phyloP scores from a whole-genome alignment of 2,329 filamentous ascomycete species.

The Mycosphaerella sp. region DNA sequence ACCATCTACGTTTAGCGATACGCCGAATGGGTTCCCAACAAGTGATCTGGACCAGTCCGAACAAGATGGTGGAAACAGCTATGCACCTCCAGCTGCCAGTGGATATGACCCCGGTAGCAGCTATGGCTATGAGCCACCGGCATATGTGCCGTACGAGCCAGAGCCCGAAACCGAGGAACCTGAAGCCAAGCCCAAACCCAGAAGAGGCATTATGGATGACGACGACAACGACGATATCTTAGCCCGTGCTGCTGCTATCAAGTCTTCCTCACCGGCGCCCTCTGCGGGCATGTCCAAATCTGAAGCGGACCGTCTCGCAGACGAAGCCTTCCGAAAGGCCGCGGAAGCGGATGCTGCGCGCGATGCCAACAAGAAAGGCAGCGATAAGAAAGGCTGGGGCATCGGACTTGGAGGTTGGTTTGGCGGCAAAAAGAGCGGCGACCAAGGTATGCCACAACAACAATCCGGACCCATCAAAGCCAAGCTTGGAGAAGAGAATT shows the following conservation, averaged over 20 bases:
- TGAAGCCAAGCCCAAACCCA: constrained; percentile 46
- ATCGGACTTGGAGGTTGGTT: constrained; percentile 78
- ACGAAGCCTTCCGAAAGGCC: constrained; percentile 77
- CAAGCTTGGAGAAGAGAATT: constrained; percentile 89
- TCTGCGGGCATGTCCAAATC: constrained; percentile 19
- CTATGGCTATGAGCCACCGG: constrained; percentile 47
- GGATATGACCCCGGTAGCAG: constrained; percentile 51
- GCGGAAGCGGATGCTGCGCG: constrained; percentile 67
- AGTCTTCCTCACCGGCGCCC: constrained; percentile 19
- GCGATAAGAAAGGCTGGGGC: constrained; percentile 49
- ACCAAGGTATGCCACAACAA: constrained; percentile 51
- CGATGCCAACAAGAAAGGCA: constrained; percentile 38
- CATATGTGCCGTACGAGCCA: constrained; percentile 45
- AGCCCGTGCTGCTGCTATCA: constrained; percentile 46
- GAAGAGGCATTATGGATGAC: constrained; percentile 76
- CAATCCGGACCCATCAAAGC: constrained; percentile 68
- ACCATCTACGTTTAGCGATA: neutral
- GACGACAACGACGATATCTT: constrained; percentile 58
- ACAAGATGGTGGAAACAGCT: constrained; percentile 15
- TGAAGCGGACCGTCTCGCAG: constrained; percentile 63
- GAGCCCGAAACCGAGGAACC: constrained; percentile 49
- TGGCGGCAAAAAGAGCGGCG: constrained; percentile 51
- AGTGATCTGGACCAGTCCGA: constrained; percentile 3
- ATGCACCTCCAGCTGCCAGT: constrained; percentile 52
- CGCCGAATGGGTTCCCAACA: constrained; percentile 3